These are phyloP conservation scores for Fonsecaea pugnacius DNA, from an alignment of 2,329 filamentous ascomycete species.

Conservation along the genomic window DNA sequence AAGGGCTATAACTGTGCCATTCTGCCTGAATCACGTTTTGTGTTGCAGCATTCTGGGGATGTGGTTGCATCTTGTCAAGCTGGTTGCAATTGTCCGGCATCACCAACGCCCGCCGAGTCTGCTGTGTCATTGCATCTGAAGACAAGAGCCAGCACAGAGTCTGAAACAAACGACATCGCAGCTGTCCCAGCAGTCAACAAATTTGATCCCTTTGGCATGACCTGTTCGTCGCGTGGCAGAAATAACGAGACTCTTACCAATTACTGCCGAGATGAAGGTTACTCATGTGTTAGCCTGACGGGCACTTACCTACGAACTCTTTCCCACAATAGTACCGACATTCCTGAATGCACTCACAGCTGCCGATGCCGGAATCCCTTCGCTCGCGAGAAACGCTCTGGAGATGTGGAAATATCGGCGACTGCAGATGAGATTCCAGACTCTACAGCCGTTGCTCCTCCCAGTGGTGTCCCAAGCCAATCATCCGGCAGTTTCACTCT, in stretches of 20 bases:
- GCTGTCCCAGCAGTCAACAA: not conserved
- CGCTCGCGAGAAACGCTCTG: not conserved
- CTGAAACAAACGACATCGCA: not conserved
- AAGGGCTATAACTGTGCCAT: slow-evolving; percentile 2
- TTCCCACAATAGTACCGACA: not conserved
- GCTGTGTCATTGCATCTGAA: not conserved
- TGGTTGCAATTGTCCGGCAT: not conserved
- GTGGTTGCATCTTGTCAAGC: not conserved
- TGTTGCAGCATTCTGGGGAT: slow-evolving; percentile 2
- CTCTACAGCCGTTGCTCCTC: slow-evolving; percentile 8
- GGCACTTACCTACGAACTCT: not conserved
- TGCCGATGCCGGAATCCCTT: slow-evolving; percentile 12
- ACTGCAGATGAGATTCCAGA: not conserved
- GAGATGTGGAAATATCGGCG: not conserved
- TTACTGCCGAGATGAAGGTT: slow-evolving; percentile 8
- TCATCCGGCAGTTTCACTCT: slow-evolving; percentile 14
- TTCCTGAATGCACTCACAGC: slow-evolving; percentile 2
- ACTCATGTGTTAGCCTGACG: slow-evolving; percentile 1
- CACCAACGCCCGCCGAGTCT: not conserved
- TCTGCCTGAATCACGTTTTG: not conserved
- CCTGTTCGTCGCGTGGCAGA: slow-evolving; percentile 4
- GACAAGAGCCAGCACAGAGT: not conserved
- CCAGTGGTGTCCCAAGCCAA: slow-evolving; percentile 14
- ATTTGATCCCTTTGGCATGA: not conserved
- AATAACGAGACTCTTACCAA: slow-evolving; percentile 13